Evolutionary conservation across 108 stramenopile species (phyloP).

Genomic region (Skeletonema menzelii): DNA sequence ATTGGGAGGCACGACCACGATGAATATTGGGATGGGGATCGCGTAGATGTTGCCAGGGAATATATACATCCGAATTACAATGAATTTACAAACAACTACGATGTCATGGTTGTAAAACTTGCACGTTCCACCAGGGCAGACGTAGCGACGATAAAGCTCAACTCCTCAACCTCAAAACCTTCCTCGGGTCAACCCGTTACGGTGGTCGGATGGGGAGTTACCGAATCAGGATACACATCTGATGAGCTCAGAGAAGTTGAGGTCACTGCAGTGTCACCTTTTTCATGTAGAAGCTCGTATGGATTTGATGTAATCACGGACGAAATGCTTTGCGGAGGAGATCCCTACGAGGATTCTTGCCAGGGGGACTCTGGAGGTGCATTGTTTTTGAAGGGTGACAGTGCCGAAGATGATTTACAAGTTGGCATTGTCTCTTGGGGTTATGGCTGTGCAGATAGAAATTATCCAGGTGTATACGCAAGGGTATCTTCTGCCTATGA

Average conservation of each 20-base stretch:
- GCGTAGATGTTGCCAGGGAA: not conserved
- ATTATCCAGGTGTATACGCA: slow-evolving; percentile 30
- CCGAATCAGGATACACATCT: not conserved
- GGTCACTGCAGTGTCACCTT: not conserved
- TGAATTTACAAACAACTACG: not conserved
- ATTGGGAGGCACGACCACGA: not conserved
- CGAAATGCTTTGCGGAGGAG: slow-evolving; percentile 14
- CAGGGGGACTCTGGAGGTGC: slow-evolving; percentile 42
- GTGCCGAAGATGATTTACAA: slow-evolving; percentile 1
- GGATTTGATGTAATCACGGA: not conserved
- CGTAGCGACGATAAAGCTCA: not conserved
- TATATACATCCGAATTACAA: not conserved
- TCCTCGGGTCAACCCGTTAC: not conserved
- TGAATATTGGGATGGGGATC: not conserved
- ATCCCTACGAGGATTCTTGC: slow-evolving; percentile 7
- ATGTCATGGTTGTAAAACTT: not conserved
- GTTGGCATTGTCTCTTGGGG: slow-evolving; percentile 26
- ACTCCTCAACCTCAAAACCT: not conserved
- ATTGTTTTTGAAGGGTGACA: slow-evolving; percentile 26
- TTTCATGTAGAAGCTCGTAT: not conserved
- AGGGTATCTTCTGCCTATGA: slow-evolving; percentile 16
- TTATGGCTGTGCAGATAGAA: slow-evolving; percentile 9
- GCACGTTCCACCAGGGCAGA: not conserved
- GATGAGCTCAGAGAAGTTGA: slow-evolving; percentile 1
- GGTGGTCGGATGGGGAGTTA: slow-evolving; percentile 20